phyloP scores from a whole-genome alignment of 2,329 filamentous ascomycete genomes.

The Venturiaceae sp. region DNA sequence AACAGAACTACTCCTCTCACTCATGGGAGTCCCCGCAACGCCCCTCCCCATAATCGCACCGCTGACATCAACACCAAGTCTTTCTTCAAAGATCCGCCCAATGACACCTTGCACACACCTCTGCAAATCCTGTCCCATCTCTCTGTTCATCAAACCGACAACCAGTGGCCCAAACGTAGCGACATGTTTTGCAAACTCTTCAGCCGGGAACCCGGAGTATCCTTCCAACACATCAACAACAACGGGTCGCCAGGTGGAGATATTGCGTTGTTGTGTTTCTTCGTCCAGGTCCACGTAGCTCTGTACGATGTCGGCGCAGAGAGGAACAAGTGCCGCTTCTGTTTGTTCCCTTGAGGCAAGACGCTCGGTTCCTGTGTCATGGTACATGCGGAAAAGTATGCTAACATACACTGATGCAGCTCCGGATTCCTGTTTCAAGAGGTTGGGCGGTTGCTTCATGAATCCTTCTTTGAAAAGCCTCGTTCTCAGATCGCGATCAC shows the following conservation, averaged over 20 bases:
- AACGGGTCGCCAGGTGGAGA: constrained; percentile 92
- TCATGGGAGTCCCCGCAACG: background rate
- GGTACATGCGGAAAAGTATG: constrained; percentile 96
- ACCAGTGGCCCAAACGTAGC: constrained; percentile 77
- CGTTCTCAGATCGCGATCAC: constrained; percentile 91
- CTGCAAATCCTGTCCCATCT: constrained; percentile 70
- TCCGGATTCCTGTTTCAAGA: constrained; percentile 93
- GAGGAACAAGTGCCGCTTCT: constrained; percentile 81
- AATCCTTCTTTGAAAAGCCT: constrained; percentile 94
- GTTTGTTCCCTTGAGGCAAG: constrained; percentile 72
- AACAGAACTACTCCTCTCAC: constrained; percentile 5
- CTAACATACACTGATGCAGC: constrained; percentile 90
- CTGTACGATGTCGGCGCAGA: constrained; percentile 89
- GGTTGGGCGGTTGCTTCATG: constrained; percentile 98
- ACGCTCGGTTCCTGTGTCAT: constrained; percentile 75
- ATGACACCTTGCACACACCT: constrained; percentile 68
- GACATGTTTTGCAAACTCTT: constrained; percentile 72
- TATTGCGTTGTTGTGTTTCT: constrained; percentile 94
- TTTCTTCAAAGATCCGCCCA: constrained; percentile 71
- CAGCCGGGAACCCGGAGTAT: constrained; percentile 71
- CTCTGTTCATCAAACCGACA: constrained; percentile 72
- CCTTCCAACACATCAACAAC: constrained; percentile 96
- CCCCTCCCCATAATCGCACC: background rate
- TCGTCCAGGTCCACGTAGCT: constrained; percentile 82
- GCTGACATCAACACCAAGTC: constrained; percentile 34